Base-by-base conservation (phyloP, 306 rosid genomes). In the Hippophae rhamnoides region DNA sequence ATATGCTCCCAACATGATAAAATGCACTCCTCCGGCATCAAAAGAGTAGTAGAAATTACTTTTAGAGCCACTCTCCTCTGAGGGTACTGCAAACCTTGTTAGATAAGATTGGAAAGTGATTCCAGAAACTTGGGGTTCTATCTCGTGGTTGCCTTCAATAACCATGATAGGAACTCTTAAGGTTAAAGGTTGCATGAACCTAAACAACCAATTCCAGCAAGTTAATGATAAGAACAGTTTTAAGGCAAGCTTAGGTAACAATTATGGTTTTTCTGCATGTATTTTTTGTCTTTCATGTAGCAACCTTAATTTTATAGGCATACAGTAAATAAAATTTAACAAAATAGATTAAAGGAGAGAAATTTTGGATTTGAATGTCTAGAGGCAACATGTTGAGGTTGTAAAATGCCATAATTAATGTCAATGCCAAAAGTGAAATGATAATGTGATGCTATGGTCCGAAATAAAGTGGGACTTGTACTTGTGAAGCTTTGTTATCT, bases 131-230 rank as follows among this genome's bases (percentile, higher is more conserved):
- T 90, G 95, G 68, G 97, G 95, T 71, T 90, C 95, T 77, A 87
- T 90, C 80, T 90, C 97, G 71, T 90, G 97, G 76, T 90, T 90
- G 63, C 97, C 97, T 72, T 87, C 95, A 62, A 87, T 76, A 68
- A 87, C 94, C 94, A 87, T 90, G 89, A 89, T 77, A 0, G 97
- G 95, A 70, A 84, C 49, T 78, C 67, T 56, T 38, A 95, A 87
- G 47, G 72, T 84, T 69, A 90, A 76, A 42, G 87, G 85, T 79
- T 87, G 85, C 95, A 90, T 90, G 75, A 84, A 87, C 83, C 95
- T 90, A 75, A 60, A 48, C 41, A 64, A 58, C 57, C 72, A 68
- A 23, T 13, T 14, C 42, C 13, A 60, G 23, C 7, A 3, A 41
- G 56, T 57, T 44, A 47, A 43, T 51, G 52, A 18, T 6, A 25